Percentiles rank a stretch among this genome's conserved stretches.
These are phyloP conservation scores for Phytophthora idaei DNA, from an alignment of 352 stramenopile species.

Conservation along the genomic window DNA sequence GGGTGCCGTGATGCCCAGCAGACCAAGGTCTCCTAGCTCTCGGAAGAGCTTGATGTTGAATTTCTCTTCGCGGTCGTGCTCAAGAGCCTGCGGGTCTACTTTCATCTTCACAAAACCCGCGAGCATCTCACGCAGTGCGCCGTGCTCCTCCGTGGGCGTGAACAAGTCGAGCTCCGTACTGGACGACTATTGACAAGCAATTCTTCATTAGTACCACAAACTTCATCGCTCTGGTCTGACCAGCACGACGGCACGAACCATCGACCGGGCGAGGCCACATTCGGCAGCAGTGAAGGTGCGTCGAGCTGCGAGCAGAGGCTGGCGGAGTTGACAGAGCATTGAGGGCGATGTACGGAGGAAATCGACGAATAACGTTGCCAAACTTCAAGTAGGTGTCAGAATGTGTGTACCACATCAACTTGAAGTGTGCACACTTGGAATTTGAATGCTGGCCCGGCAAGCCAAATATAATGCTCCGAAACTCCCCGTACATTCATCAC, in stretches of 20 bases:
- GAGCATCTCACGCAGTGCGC: conserved; percentile 93
- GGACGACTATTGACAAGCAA: conserved; percentile 24
- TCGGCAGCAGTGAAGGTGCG: conserved; percentile 12
- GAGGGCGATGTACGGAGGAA: neutral
- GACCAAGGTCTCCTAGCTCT: conserved; percentile 94
- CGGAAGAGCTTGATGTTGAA: conserved; percentile 98
- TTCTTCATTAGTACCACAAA: conserved; percentile 7
- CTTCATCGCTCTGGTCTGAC: neutral
- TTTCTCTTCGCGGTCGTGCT: conserved; percentile 96
- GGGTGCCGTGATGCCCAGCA: conserved; percentile 96
- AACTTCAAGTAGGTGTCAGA: conserved; percentile 35
- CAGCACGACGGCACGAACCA: conserved; percentile 25
- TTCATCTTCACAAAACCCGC: conserved; percentile 94
- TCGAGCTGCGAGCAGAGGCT: conserved; percentile 24
- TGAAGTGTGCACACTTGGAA: conserved; percentile 34
- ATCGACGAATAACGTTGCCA: conserved; percentile 9
- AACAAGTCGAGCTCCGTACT: conserved; percentile 72
- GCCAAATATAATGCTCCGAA: conserved; percentile 24
- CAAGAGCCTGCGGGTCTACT: conserved; percentile 97
- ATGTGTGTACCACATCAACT: conserved; percentile 32
- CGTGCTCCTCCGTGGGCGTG: conserved; percentile 90
- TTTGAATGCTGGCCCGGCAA: conserved; percentile 14
- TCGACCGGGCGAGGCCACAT: conserved; percentile 13
- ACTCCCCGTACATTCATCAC: conserved; percentile 18
- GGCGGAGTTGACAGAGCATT: conserved; percentile 42